Percentiles rank a stretch among this genome's conserved stretches.
Evolutionary conservation across 202 grass and related monocot genomes (phyloP).

Genomic region (Zoysia matrella): DNA sequence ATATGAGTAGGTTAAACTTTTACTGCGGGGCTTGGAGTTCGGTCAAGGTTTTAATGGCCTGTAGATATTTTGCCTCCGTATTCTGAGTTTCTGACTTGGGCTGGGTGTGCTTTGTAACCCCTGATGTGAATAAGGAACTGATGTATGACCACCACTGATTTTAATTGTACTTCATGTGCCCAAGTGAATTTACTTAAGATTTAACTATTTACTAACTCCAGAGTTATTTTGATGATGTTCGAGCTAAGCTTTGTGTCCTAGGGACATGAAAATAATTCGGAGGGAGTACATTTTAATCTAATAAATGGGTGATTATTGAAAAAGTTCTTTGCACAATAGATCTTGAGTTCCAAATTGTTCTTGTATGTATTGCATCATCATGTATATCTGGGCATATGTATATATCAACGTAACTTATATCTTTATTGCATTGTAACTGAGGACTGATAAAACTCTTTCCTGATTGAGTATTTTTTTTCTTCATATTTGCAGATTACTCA

Average conservation of each 20-base stretch:
- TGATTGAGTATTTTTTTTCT: constrained; percentile 19
- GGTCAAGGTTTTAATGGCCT: too few species aligned
- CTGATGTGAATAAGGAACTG: too few species aligned
- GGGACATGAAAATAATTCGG: too few species aligned
- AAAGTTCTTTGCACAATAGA: not conserved
- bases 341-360: constrained; percentile 21
- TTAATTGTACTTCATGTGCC: constrained; percentile 5
- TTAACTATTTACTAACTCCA: too few species aligned
- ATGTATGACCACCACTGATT: not conserved
- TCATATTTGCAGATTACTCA: constrained; percentile 78
- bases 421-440: constrained; percentile 8
- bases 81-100: too few species aligned
- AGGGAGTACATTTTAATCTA: too few species aligned
- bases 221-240: too few species aligned
- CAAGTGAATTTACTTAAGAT: not conserved
- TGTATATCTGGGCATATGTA: not conserved
- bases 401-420: not conserved
- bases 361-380: constrained; percentile 29
- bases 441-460: not conserved
- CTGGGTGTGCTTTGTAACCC: too few species aligned
- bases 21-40: not conserved
- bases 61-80: too few species aligned
- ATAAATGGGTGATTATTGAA: too few species aligned
- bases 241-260: too few species aligned
- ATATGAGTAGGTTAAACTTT: not conserved